Evolutionary conservation across 805 yeast species (phyloP).

Genomic region (Candida pseudofarinosa): DNA sequence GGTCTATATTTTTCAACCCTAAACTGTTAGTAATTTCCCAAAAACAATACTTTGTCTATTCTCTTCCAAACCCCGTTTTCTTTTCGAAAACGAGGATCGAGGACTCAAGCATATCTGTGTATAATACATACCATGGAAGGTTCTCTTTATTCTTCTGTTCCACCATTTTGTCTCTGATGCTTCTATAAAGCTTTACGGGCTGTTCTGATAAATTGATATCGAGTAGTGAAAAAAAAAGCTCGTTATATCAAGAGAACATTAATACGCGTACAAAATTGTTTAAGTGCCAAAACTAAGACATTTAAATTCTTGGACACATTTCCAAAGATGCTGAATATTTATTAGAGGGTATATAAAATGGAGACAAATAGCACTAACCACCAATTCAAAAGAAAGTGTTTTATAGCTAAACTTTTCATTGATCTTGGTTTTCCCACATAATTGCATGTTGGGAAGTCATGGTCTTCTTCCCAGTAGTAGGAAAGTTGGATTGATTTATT

Average conservation of each 20-base stretch:
- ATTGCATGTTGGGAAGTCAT: conserved; percentile 32
- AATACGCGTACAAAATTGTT: neutral
- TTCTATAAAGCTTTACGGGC: too few species aligned
- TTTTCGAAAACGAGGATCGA: too few species aligned
- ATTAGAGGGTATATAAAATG: conserved; percentile 3
- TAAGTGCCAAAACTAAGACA: too few species aligned
- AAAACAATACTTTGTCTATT: too few species aligned
- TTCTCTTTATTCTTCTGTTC: conserved; percentile 32
- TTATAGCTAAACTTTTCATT: conserved; percentile 7
- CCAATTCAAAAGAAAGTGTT: conserved; percentile 12
- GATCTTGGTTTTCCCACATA: conserved; percentile 23
- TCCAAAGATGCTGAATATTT: neutral
- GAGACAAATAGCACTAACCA: conserved; percentile 5
- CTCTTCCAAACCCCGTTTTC: too few species aligned
- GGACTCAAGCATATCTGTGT: too few species aligned
- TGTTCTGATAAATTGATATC: too few species aligned
- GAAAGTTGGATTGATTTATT: conserved; percentile 33
- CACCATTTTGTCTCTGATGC: neutral
- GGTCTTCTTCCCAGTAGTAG: conserved; percentile 39
- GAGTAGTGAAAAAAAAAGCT: neutral
- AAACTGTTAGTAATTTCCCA: conserved; percentile 14
- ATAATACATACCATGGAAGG: conserved; percentile 51
- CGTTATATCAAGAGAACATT: neutral
- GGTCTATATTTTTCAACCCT: conserved; percentile 97
- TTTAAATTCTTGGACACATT: neutral